These are phyloP conservation scores for Eucalyptus marginata DNA, from an alignment of 345 rosid genomes.

Conservation along the genomic window DNA sequence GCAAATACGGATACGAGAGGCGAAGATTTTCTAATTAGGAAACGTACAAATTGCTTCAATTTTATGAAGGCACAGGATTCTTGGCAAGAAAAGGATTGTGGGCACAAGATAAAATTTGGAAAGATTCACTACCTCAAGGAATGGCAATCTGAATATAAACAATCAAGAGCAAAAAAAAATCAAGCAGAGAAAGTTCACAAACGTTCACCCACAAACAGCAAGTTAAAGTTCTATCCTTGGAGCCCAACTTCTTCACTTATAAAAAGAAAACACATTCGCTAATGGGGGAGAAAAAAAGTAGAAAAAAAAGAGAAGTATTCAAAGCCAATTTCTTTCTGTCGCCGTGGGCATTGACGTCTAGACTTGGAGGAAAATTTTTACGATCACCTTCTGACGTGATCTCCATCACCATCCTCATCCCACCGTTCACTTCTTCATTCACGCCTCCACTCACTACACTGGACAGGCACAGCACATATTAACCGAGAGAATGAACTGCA, in stretches of 20 bases:
- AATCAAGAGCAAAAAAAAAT: background rate
- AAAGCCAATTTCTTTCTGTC: background rate
- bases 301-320: background rate
- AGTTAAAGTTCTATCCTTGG: background rate
- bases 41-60: background rate
- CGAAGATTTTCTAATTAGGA: background rate
- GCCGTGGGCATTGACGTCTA: no score
- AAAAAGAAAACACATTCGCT: background rate
- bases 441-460: no score
- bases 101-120: background rate
- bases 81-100: background rate
- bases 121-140: background rate
- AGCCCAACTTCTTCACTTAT: background rate
- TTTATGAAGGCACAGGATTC: background rate
- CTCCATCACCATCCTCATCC: no score
- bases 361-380: no score
- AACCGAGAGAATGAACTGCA: background rate
- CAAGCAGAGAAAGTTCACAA: background rate
- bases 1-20: background rate
- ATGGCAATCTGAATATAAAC: background rate
- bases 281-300: no score
- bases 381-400: no score
- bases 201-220: background rate
- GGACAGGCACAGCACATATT: no score
- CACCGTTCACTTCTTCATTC: no score